A percentile compares a stretch with the other conserved stretches of the same genome.
Conservation (phyloP, 2,329 filamentous ascomycete species). For the Ophidiomyces ophidiicola region DNA sequence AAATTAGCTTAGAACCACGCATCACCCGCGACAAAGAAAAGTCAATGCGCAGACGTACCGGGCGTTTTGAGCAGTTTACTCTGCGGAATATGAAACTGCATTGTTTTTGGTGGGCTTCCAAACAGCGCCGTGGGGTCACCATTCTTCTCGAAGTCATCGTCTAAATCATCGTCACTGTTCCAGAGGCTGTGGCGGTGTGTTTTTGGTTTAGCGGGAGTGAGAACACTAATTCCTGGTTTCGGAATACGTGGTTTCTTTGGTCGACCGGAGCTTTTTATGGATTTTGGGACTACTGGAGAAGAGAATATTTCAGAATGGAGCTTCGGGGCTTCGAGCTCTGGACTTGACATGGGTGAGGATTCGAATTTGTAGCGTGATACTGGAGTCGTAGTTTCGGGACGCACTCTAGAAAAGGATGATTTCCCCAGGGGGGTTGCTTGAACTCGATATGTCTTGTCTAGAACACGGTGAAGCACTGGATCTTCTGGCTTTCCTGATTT, state of each 20-base stretch:
- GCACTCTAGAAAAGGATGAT: slow-evolving; percentile 11
- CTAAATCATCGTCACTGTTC: slow-evolving; percentile 60
- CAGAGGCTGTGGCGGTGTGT: slow-evolving; percentile 37
- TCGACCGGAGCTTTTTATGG: slow-evolving; percentile 26
- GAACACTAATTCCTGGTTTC: slow-evolving; percentile 74
- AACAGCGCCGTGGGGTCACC: slow-evolving; percentile 47
- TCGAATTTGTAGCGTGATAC: slow-evolving; percentile 23
- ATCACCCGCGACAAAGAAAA: not conserved
- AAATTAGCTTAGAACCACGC: not conserved
- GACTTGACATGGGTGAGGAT: slow-evolving; percentile 56
- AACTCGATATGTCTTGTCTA: slow-evolving; percentile 90
- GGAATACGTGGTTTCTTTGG: slow-evolving; percentile 42
- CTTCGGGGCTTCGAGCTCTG: slow-evolving; percentile 68
- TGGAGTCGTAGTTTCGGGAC: slow-evolving; percentile 17
- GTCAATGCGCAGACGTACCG: slow-evolving; percentile 23
- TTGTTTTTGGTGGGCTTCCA: slow-evolving; percentile 73
- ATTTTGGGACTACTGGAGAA: slow-evolving; percentile 45
- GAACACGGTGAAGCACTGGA: slow-evolving; percentile 74
- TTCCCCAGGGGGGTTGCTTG: slow-evolving; percentile 69
- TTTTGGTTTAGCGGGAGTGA: slow-evolving; percentile 51
- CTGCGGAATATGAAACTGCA: slow-evolving; percentile 42
- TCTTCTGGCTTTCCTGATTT: slow-evolving; percentile 40
- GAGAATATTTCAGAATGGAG: slow-evolving; percentile 76
- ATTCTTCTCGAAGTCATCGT: slow-evolving; percentile 45
- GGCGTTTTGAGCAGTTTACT: slow-evolving; percentile 39